phyloP scores from a whole-genome alignment of 1,139 yeast genomes.

The Taiozyma sp. region DNA sequence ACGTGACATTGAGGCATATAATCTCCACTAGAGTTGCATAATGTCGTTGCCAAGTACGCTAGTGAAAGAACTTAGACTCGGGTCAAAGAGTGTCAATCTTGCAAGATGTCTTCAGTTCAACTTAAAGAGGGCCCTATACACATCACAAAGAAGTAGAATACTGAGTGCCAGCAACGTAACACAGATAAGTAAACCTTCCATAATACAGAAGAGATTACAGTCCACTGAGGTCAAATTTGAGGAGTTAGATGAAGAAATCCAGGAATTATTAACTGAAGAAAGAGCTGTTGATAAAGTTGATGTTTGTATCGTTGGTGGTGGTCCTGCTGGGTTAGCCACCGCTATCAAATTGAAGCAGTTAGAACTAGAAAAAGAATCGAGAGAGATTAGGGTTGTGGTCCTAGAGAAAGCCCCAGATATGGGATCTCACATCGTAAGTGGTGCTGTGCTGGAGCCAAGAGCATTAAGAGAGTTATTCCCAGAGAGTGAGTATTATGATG shows the following conservation, averaged over 20 bases:
- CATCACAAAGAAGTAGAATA: not conserved
- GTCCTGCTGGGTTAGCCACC: constrained; percentile 95
- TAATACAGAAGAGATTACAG: constrained; percentile 1
- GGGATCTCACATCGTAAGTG: constrained; percentile 89
- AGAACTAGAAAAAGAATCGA: constrained; percentile 59
- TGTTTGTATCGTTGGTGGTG: constrained; percentile 95
- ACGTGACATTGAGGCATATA: not conserved
- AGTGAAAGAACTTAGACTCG: constrained; percentile 5
- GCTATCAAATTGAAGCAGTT: constrained; percentile 86
- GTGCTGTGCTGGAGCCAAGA: constrained; percentile 89
- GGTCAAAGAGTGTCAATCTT: constrained; percentile 3
- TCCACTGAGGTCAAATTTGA: constrained; percentile 29
- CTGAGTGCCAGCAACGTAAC: not conserved
- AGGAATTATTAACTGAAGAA: constrained; percentile 46
- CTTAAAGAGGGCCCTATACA: not conserved
- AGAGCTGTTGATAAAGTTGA: constrained; percentile 84
- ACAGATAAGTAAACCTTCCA: constrained; percentile 1
- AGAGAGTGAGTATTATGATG: constrained; percentile 49
- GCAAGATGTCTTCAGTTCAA: not conserved
- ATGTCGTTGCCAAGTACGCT: constrained; percentile 6
- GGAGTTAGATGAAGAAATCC: constrained; percentile 40
- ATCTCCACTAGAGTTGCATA: not conserved
- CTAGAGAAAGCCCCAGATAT: constrained; percentile 90
- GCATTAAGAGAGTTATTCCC: constrained; percentile 87
- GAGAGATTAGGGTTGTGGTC: constrained; percentile 74